A percentile compares a stretch with the other conserved stretches of the same genome.
Evolutionary conservation across 1,284 basidiomycete genomes (phyloP).

Genomic region (Meripilus lineatus): DNA sequence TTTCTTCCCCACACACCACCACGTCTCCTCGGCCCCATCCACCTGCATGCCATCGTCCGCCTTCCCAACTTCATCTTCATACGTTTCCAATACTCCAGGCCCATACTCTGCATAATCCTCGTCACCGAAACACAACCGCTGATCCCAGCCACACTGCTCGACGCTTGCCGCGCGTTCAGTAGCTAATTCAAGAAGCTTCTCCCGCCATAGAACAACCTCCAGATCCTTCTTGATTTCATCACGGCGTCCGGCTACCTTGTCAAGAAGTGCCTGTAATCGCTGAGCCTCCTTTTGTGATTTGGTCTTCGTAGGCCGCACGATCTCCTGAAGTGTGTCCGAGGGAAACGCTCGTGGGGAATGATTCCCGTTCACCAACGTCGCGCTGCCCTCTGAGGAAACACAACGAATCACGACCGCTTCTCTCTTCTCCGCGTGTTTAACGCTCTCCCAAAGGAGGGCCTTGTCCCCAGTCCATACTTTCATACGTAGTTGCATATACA

Average conservation of each 20-base stretch:
- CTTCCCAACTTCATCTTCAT: slow-evolving; percentile 41
- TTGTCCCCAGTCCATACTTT: slow-evolving; percentile 59
- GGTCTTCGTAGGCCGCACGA: slow-evolving; percentile 23
- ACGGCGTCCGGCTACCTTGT: slow-evolving; percentile 49
- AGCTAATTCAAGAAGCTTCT: slow-evolving; percentile 61
- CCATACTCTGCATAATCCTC: slow-evolving; percentile 69
- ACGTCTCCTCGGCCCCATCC: slow-evolving; percentile 41
- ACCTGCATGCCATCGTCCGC: slow-evolving; percentile 37
- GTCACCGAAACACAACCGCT: slow-evolving; percentile 73
- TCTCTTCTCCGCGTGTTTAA: slow-evolving; percentile 59
- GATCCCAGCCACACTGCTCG: slow-evolving; percentile 79
- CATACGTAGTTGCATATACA: slow-evolving; percentile 60
- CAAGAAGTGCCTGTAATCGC: slow-evolving; percentile 46
- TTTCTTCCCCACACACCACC: slow-evolving; percentile 73
- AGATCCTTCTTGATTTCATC: slow-evolving; percentile 62
- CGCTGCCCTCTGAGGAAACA: slow-evolving; percentile 10
- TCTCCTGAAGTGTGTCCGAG: slow-evolving; percentile 13
- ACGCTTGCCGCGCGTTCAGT: slow-evolving; percentile 51
- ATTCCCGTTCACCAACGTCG: slow-evolving; percentile 2
- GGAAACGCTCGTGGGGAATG: too few species aligned
- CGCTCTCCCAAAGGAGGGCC: slow-evolving; percentile 62
- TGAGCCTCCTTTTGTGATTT: slow-evolving; percentile 50
- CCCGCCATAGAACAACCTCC: slow-evolving; percentile 63
- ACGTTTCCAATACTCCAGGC: slow-evolving; percentile 58
- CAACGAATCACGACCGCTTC: slow-evolving; percentile 59